Evolutionary conservation across 1,139 yeast genomes (phyloP), one percentile per base, ranked within the genome.

Genomic region (Pichia sp.): DNA sequence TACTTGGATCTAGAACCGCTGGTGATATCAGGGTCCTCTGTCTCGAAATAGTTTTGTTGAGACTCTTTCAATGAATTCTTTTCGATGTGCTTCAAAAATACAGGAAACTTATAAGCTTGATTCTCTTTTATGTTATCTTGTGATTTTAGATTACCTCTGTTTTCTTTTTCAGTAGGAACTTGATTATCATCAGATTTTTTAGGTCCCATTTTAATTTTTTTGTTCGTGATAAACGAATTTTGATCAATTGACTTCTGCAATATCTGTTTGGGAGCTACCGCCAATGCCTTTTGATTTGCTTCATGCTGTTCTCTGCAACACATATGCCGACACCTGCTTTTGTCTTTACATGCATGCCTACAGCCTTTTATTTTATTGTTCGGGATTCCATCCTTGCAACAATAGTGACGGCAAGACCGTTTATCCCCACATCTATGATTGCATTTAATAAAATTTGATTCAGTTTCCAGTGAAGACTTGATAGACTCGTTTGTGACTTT

Each of bases 331-430:
- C 74, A 70, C 44, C 38, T 54, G 5, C 53, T 43, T 43, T 62
- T 64, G 39, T 64, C 61, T 43, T 65, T 69, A 45, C 74, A 69
- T 1, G 52, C 31, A 47, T 71, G 74, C 34, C 62, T 57, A 39
- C 74, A 70, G 0, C 60, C 61, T 11, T 37, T 38, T 1, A 17
- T 12, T 9, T 33, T 34, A 4, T 33, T 32, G 25, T 34, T 34
- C 1, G 55, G 54, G 30, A 68, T 53, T 1, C 74, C 74, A 34
- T 66, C 69, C 31, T 64, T 61, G 42, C 74, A 70, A 39, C 74
- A 69, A 6, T 64, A 38, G 49, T 69, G 74, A 9, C 73, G 61
- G 44, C 74, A 69, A 38, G 33, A 54, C 2, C 46, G 31, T 46
- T 61, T 64, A 40, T 63, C 58, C 10, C 30, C 41, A 45, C 75